Evolutionary conservation across 495 filamentous ascomycete genomes (phyloP).

Genomic region (Neurospora hispaniola): DNA sequence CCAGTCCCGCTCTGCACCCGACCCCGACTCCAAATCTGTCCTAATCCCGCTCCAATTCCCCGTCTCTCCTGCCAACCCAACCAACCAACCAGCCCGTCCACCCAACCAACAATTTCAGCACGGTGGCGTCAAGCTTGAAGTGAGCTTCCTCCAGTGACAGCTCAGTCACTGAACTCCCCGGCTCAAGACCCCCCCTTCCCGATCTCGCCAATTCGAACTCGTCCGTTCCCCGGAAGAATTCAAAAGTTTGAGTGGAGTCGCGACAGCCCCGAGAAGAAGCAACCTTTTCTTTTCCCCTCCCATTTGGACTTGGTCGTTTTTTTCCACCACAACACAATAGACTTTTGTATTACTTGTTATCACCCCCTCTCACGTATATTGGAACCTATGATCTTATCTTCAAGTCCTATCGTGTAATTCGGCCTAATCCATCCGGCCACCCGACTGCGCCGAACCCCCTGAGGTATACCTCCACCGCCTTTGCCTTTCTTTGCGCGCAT

Average conservation of each 20-base stretch:
- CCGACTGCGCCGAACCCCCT: background rate
- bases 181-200: background rate
- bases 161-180: background rate
- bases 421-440: background rate
- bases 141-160: background rate
- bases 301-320: background rate
- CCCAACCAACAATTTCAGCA: background rate
- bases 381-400: background rate
- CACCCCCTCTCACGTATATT: background rate
- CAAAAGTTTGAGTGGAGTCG: background rate
- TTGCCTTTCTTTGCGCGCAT: background rate
- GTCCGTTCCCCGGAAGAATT: background rate
- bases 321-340: background rate
- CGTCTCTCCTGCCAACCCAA: background rate
- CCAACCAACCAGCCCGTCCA: background rate
- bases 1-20: background rate
- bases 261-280: background rate
- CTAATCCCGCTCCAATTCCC: background rate
- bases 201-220: background rate
- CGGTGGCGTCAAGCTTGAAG: background rate
- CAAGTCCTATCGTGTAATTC: background rate
- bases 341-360: background rate
- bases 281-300: constrained; percentile 1
- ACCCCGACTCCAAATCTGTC: background rate
- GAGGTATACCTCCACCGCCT: background rate